Base-by-base conservation (phyloP, 1,139 yeast species). In the Diutina catenulata region DNA sequence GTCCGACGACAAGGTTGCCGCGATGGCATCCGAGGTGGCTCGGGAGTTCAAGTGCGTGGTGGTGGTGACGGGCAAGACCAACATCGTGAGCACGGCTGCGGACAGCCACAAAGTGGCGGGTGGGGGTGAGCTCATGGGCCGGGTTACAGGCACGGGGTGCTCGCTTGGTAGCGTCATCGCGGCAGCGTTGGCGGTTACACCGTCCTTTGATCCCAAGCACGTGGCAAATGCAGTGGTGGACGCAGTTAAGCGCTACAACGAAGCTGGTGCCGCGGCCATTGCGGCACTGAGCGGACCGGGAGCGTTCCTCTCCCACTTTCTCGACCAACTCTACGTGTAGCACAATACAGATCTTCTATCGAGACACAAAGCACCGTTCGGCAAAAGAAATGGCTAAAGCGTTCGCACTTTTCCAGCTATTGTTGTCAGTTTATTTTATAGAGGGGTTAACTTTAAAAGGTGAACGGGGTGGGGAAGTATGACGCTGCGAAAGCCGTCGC, bases 101-200 rank as follows among this genome's bases (percentile, higher is more conserved):
- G 27, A 14, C 9, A 8, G 4, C 15, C 20, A 16, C 10, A 18
- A 10, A 7, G 54, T 76, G 3, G 44, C 52, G 2, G 93, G 91
- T 11, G 93, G 95, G 0, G 70, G 77, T 46, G 57, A 62, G 15
- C 50, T 78, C 33, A 79, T 87, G 81, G 81, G 82, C 1, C 53
- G 62, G 11, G 71, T 87, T n/a, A 87, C 96, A 0, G 96, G 95
- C 0, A 70, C 93, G 2, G 97, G 96, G 0, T 88, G 96, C 46
- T 73, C 91, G 0, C 60, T 86, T 36, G 95, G 94, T 1, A 77
- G 91, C 38, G 70, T 76, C 0, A 73, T 86, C 40, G 78, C 83
- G 0, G 66, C 83, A 1, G 70, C 66, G 46, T 50, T 77, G 7
- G 77, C 77, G 4, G 71, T 76, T 3, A 51, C 57, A 28, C 61